Evolutionary conservation across 345 rosid genomes (phyloP).

Genomic region (thale cress (Arabidopsis thaliana)): DNA sequence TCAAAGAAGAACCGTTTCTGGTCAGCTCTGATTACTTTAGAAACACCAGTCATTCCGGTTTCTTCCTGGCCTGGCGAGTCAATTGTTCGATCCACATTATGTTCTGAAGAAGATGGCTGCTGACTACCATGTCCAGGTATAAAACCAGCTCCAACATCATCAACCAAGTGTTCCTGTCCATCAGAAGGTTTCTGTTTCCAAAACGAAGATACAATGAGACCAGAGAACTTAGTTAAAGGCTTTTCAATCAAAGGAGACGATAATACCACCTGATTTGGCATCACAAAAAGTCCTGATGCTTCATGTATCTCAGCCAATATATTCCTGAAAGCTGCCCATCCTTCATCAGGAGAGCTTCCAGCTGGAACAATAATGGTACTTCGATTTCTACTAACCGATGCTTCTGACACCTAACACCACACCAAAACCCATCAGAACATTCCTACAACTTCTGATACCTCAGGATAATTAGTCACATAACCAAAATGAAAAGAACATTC

Average conservation of each 20-base stretch:
- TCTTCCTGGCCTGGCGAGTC: constrained; percentile 83
- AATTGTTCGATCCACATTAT: constrained; percentile 68
- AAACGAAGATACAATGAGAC: constrained; percentile 28
- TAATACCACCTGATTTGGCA: constrained; percentile 74
- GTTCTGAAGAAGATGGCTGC: constrained; percentile 68
- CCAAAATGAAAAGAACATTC: not conserved
- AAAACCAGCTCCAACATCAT: constrained; percentile 99
- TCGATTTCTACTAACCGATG: constrained; percentile 92
- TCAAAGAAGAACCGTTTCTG: constrained; percentile 96
- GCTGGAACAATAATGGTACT: constrained; percentile 98
- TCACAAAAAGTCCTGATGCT: constrained; percentile 70
- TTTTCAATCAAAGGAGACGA: not conserved
- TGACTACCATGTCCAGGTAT: constrained; percentile 92
- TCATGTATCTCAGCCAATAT: constrained; percentile 89
- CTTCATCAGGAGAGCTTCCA: constrained; percentile 87
- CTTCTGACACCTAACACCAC: constrained; percentile 80
- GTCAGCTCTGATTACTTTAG: constrained; percentile 89
- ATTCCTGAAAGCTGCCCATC: constrained; percentile 96
- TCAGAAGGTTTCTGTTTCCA: constrained; percentile 72
- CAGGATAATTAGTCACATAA: not conserved
- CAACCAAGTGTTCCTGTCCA: constrained; percentile 73
- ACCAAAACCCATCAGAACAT: constrained; percentile 30
- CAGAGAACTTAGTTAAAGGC: not conserved
- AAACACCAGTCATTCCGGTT: constrained; percentile 60
- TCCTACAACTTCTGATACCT: not conserved